Evolutionary conservation across 768 basidiomycete genomes (phyloP).

Genomic region (Trametes gibbosa): DNA sequence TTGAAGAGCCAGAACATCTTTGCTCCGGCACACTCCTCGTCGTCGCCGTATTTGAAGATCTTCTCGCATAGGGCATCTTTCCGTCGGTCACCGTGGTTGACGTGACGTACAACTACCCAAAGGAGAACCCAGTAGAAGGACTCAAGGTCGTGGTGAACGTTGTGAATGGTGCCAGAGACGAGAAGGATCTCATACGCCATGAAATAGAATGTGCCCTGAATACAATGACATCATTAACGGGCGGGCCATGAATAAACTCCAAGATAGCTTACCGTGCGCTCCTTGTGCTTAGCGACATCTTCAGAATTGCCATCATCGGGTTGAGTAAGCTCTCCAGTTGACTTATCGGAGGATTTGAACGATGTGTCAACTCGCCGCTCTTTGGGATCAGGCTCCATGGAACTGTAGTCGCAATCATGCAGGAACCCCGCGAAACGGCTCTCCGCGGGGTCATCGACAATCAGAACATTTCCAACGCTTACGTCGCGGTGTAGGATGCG

Average conservation of each 20-base stretch:
- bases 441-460: not conserved
- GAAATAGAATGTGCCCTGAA: constrained; percentile 5
- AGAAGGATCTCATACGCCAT: not conserved
- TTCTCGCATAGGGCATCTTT: not conserved
- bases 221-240: not conserved
- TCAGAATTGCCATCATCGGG: not conserved
- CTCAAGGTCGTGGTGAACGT: constrained; percentile 4
- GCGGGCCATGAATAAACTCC: not conserved
- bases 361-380: not conserved
- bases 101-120: constrained; percentile 12
- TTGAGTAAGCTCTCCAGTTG: not conserved
- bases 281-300: not conserved
- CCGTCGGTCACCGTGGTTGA: not conserved
- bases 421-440: not conserved
- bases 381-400: not conserved
- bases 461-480: constrained; percentile 23
- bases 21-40: not conserved
- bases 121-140: constrained; percentile 12
- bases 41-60: not conserved
- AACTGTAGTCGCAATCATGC: constrained; percentile 8
- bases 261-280: not conserved
- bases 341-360: not conserved
- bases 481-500: constrained; percentile 21
- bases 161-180: not conserved
- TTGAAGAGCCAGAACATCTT: not conserved